Evolutionary conservation across 139 green algal species (phyloP).

Genomic region (Nannochloris sp.): DNA sequence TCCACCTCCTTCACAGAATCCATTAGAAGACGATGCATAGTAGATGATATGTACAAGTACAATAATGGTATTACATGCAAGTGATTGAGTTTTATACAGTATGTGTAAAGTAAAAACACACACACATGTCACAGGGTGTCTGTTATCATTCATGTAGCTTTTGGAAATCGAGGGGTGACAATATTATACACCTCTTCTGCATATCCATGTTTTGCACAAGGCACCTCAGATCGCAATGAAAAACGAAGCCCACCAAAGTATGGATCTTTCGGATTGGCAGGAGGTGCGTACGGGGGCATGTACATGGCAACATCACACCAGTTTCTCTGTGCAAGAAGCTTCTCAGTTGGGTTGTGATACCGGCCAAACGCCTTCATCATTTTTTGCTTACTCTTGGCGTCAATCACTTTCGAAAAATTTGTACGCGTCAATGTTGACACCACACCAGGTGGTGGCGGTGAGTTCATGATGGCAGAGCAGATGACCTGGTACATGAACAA

Average conservation of each 20-base stretch:
- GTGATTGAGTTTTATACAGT: too few species aligned
- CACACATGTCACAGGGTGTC: not conserved
- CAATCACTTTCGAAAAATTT: constrained; percentile 23
- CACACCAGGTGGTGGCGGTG: constrained; percentile 27
- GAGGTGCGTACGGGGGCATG: constrained; percentile 10
- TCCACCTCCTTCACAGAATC: not conserved
- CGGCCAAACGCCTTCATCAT: constrained; percentile 21
- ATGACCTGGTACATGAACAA: constrained; percentile 43
- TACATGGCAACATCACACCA: constrained; percentile 30
- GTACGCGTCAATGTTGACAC: constrained; percentile 33
- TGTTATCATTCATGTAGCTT: not conserved
- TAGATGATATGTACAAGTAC: not conserved
- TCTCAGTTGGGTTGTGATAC: constrained; percentile 15
- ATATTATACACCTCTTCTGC: constrained; percentile 26
- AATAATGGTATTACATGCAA: not conserved
- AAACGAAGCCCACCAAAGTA: constrained; percentile 22
- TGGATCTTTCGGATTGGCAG: constrained; percentile 9
- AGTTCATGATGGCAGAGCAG: constrained; percentile 43
- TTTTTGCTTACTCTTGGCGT: constrained; percentile 18
- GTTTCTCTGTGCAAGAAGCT: constrained; percentile 33
- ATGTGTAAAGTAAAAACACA: too few species aligned
- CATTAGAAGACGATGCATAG: not conserved
- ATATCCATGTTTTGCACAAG: constrained; percentile 10
- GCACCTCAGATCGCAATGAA: constrained; percentile 24
- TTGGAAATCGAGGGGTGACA: constrained; percentile 8